phyloP scores from a whole-genome alignment of 2,329 filamentous ascomycete genomes.

The Paecilomyces formosus region DNA sequence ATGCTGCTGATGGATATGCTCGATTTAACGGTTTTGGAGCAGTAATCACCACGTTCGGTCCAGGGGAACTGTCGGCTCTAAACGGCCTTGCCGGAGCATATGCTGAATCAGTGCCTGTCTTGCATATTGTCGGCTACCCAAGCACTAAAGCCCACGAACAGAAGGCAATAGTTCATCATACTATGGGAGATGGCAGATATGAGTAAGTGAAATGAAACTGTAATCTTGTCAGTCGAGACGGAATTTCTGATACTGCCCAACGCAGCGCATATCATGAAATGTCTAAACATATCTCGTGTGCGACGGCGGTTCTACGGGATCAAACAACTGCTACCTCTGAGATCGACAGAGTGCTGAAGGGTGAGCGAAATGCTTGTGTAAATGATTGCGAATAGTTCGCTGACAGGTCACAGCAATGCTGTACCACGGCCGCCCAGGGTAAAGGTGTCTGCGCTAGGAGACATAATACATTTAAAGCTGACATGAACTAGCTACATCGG shows the following conservation, averaged over 20 bases:
- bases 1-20: slow-evolving; percentile 9
- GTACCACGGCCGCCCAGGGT: background rate
- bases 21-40: slow-evolving; percentile 12
- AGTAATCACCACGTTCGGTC: slow-evolving; percentile 12
- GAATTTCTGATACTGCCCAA: background rate
- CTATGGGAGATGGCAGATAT: slow-evolving; percentile 16
- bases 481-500: slow-evolving; percentile 2
- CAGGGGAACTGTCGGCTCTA: slow-evolving; percentile 11
- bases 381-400: background rate
- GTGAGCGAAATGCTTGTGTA: background rate
- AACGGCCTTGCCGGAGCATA: slow-evolving; percentile 11
- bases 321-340: slow-evolving; percentile 11
- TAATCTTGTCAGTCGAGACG: background rate
- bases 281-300: slow-evolving; percentile 16
- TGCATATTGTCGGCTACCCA: slow-evolving; percentile 15
- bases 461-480: background rate
- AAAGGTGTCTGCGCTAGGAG: background rate
- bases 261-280: slow-evolving; percentile 16
- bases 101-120: slow-evolving; percentile 11
- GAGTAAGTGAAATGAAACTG: background rate
- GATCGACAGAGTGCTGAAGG: slow-evolving; percentile 18
- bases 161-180: slow-evolving; percentile 18
- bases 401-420: background rate
- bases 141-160: slow-evolving; percentile 12
- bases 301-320: slow-evolving; percentile 13